Evolutionary conservation across 2,329 filamentous ascomycete genomes (phyloP), one percentile per base, ranked within the genome.

Genomic region (Ophiocordyceps robertsii): DNA sequence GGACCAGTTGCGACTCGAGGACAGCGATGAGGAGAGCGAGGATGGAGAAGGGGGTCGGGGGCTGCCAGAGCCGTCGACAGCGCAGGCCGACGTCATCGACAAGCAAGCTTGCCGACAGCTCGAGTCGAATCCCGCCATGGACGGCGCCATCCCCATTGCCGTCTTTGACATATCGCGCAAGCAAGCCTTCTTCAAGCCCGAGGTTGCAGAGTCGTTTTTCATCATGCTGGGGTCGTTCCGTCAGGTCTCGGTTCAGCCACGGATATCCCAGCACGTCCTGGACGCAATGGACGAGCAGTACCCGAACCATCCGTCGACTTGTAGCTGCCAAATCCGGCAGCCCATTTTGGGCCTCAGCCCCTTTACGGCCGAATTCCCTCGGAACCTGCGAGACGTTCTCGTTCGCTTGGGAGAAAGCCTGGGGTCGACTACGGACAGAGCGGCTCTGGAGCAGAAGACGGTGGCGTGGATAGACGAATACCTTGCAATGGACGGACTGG

Each of bases 81-180:
- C 53, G 29, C 58, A 65, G 36, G 55, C 56, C 44, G 63, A 61
- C 49, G 71, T 70, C 35, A 66, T 73, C 39, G 61, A 69, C 49
- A 63, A 69, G 44, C 60, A 69, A 43, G 62, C 64, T 1, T 59
- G 63, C 4, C 56, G 63, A 49, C 67, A 68, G 42, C 66, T 94
- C 48, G 70, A 82, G 54, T 78, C 77, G 44, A 90, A 88, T 39
- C 88, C 90, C 4, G 87, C 87, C 10, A 71, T 95, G 48, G 85
- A 84, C 46, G 92, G 92, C n/a, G 92, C 87, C 14, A 95, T 98
- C 51, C 89, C 92, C 2, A 75, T 88, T 43, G 88, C 90, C 33
- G 85, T 98, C 39, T 95, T 95, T 56, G 87, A 95, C 54, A 78
- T 86, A 19, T 82, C 88, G 6, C 79, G 80, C 65, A 86, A 83